Evolutionary conservation across 2,329 filamentous ascomycete species (phyloP).

Genomic region (Cladosporium halotolerans): DNA sequence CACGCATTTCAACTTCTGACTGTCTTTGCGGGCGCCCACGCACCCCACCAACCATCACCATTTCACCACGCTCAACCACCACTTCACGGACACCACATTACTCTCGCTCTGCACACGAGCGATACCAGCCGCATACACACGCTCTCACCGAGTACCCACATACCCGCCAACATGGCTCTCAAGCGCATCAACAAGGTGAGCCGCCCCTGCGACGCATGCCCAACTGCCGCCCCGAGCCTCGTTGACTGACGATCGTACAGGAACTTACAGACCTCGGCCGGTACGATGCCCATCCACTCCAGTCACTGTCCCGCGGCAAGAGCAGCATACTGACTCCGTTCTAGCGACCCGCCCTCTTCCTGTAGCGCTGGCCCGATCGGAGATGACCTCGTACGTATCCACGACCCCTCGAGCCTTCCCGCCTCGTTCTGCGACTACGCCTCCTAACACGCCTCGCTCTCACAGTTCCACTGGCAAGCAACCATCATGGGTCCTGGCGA

Average conservation of each 20-base stretch:
- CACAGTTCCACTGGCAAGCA: constrained; percentile 98
- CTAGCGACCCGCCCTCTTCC: constrained; percentile 92
- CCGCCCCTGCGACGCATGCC: background rate
- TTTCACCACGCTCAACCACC: constrained; percentile 11
- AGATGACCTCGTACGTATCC: constrained; percentile 83
- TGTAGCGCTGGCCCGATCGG: constrained; percentile 96
- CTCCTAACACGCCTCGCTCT: constrained; percentile 10
- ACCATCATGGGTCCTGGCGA: constrained; percentile 99
- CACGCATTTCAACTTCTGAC: background rate
- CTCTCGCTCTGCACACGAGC: constrained; percentile 1
- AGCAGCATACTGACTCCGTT: constrained; percentile 29
- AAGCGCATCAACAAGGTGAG: constrained; percentile 78
- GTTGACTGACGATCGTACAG: constrained; percentile 27
- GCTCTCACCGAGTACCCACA: constrained; percentile 15
- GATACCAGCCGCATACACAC: constrained; percentile 15
- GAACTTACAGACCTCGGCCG: constrained; percentile 84
- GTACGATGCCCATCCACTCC: constrained; percentile 43
- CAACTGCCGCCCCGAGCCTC: background rate
- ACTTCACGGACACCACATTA: constrained; percentile 9
- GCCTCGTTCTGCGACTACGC: background rate
- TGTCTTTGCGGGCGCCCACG: background rate
- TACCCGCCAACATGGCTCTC: constrained; percentile 60
- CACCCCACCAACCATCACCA: constrained; percentile 2
- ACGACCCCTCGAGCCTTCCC: constrained; percentile 18
- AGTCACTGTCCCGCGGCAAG: background rate